Conservation (phyloP, 2,329 filamentous ascomycete genomes). For the Fusarium secorum region DNA sequence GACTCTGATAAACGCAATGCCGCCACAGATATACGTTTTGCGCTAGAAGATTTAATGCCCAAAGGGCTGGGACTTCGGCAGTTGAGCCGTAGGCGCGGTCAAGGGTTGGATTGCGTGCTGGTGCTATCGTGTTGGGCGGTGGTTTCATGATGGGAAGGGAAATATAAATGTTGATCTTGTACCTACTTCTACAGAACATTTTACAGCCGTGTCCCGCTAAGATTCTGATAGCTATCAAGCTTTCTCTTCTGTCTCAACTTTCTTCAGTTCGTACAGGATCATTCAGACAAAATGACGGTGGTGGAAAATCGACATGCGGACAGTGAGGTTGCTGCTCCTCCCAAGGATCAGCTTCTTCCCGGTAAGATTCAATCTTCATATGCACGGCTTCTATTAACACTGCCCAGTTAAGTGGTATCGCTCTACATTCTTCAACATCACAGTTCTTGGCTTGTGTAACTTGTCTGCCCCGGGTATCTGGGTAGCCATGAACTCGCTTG, state of each 20-base stretch:
- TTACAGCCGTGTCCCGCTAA: not conserved
- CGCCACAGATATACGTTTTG: constrained; percentile 9
- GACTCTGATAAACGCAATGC: constrained; percentile 17
- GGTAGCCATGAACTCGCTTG: constrained; percentile 77
- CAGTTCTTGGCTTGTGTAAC: constrained; percentile 75
- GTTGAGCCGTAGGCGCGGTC: constrained; percentile 1
- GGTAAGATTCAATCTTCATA: constrained; percentile 24
- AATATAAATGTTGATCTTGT: constrained; percentile 34
- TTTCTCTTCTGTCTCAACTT: not conserved
- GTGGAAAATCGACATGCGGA: constrained; percentile 32
- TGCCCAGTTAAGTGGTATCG: constrained; percentile 70
- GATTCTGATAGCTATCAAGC: not conserved
- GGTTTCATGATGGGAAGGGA: constrained; percentile 1
- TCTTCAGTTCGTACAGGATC: not conserved
- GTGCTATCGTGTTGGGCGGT: not conserved
- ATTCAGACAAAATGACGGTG: constrained; percentile 21
- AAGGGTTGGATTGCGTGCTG: constrained; percentile 24
- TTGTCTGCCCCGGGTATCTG: constrained; percentile 76
- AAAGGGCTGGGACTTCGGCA: constrained; percentile 3
- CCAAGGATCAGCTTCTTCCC: constrained; percentile 45
- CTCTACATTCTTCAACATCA: constrained; percentile 76
- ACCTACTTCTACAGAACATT: not conserved
- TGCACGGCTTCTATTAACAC: not conserved
- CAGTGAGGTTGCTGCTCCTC: constrained; percentile 32
- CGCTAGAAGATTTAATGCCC: constrained; percentile 2